A percentile compares a stretch with the other conserved stretches of the same genome.
Conservation (phyloP, 495 filamentous ascomycete genomes). For the Aspergillus avenaceus region DNA sequence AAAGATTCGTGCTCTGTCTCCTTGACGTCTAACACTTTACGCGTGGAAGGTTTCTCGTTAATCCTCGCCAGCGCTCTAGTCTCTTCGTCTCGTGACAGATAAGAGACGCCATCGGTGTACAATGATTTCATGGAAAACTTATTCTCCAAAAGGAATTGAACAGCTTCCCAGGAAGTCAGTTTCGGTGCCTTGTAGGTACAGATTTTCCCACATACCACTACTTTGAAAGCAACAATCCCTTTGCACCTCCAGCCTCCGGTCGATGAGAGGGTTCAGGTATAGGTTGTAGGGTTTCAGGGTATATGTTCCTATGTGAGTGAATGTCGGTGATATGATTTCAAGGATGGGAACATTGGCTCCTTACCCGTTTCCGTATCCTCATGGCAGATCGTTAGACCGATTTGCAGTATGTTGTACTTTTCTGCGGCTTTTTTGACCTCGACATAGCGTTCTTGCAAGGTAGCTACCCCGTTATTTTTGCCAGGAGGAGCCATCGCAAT, state of each 20-base stretch:
- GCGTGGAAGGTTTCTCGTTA: constrained; percentile 20
- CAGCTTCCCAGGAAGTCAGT: constrained; percentile 29
- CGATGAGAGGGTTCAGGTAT: constrained; percentile 52
- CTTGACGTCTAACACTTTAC: constrained; percentile 45
- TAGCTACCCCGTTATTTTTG: constrained; percentile 24
- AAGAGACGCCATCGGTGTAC: constrained; percentile 59
- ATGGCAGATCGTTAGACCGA: constrained; percentile 66
- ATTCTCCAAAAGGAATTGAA: constrained; percentile 58
- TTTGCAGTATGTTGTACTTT: constrained; percentile 67
- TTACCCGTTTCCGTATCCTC: constrained; percentile 48
- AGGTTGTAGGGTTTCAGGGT: constrained; percentile 66
- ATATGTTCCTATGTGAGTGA: constrained; percentile 44
- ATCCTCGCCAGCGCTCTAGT: constrained; percentile 28
- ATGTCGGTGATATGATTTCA: constrained; percentile 5
- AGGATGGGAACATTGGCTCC: no score
- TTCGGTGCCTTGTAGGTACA: not conserved
- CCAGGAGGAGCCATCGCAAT: constrained; percentile 39
- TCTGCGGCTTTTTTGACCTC: constrained; percentile 63
- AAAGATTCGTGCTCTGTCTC: constrained; percentile 50
- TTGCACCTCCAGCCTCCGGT: constrained; percentile 48
- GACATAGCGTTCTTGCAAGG: constrained; percentile 62
- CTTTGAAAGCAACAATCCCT: constrained; percentile 52
- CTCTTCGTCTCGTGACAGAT: constrained; percentile 67
- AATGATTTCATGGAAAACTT: constrained; percentile 58
- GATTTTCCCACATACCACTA: constrained; percentile 32